Evolutionary conservation across 148 eudicot species (phyloP), one percentile per base, ranked within the genome.

Genomic region (Arbutus unedo): DNA sequence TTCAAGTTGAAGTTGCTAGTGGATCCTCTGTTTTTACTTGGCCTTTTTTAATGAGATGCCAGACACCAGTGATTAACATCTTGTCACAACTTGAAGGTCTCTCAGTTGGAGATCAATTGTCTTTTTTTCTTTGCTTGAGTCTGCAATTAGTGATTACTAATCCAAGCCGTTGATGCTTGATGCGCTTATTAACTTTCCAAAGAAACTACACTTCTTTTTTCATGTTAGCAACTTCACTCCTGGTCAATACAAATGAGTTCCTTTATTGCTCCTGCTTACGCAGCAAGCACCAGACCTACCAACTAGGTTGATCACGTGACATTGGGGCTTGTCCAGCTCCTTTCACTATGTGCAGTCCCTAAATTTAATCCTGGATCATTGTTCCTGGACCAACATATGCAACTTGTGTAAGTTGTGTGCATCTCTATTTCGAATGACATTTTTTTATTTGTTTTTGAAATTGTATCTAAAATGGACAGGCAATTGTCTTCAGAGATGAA

Each of bases 401-500:
- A 19, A 11, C n/a, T 53, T 19, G 14, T 25, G 38, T 31, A 9
- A 47, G 75, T 59, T 67, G 15, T 31, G 13, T 3, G 15, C 4
- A 31, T 49, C n/a, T 45, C 25, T 49, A 66, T n/a, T 70, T 75
- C 9, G 19, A 19, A 48, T 49, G 15, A 67, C 72, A 67, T 45
- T 38, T 4, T 57, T 44, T 49, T 2, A 11, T n/a, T 31, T n/a
- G 5, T 55, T 68, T 59, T 44, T 47, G 18, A 49, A 82, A 15
- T 41, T 31, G 14, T 74, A 9, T 78, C 43, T 83, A 38, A 51
- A 74, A 55, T 79, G 81, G 84, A 74, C 91, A 96, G 99, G 99
- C 95, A 64, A 94, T 96, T 89, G 95, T 92, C 83, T 96, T 91
- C 76, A 88, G 85, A 64, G 77, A 81, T 81, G 90, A 91, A 84